A percentile compares a stretch with the other conserved stretches of the same genome.
phyloP scores from a whole-genome alignment of 2,329 filamentous ascomycete genomes.

The Stagonosporopsis cucurbitacearum region DNA sequence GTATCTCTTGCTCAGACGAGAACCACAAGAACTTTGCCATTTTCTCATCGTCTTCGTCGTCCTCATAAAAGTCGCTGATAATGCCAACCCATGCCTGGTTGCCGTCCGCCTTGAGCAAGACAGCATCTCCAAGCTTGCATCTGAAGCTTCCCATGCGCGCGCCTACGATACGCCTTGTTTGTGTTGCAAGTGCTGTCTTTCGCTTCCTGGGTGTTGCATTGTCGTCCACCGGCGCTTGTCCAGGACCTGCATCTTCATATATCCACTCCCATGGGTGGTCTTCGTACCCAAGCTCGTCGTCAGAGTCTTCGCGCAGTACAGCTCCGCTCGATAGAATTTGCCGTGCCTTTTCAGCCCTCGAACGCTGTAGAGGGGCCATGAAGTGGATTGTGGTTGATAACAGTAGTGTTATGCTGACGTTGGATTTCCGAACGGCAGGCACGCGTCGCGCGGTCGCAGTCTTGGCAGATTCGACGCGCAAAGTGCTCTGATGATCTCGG shows the following conservation, averaged over 20 bases:
- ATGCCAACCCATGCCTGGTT: slow-evolving; percentile 94
- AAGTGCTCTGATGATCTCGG: slow-evolving; percentile 27
- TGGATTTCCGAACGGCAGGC: slow-evolving; percentile 25
- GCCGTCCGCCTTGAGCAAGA: slow-evolving; percentile 87
- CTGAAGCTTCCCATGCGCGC: slow-evolving; percentile 82
- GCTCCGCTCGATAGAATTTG: slow-evolving; percentile 65
- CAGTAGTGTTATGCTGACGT: slow-evolving; percentile 34
- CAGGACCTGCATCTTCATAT: slow-evolving; percentile 55
- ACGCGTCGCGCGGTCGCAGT: slow-evolving; percentile 36
- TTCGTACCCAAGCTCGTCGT: slow-evolving; percentile 75
- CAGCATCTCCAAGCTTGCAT: slow-evolving; percentile 80
- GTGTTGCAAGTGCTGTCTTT: slow-evolving; percentile 29
- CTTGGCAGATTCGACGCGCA: slow-evolving; percentile 39
- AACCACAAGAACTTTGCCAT: slow-evolving; percentile 96
- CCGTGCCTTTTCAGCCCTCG: slow-evolving; percentile 55
- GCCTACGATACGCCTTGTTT: slow-evolving; percentile 69
- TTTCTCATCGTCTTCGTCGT: slow-evolving; percentile 65
- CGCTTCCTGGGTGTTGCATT: slow-evolving; percentile 44
- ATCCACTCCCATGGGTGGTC: slow-evolving; percentile 61
- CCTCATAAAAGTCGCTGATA: slow-evolving; percentile 80
- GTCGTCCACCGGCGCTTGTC: slow-evolving; percentile 25
- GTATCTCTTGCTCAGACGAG: slow-evolving; percentile 86
- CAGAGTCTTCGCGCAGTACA: slow-evolving; percentile 77
- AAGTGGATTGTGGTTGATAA: slow-evolving; percentile 18
- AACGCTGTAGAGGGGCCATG: slow-evolving; percentile 51